Evolutionary conservation across 331 rosid genomes (phyloP).

Genomic region (Phaseolus coccineus): DNA sequence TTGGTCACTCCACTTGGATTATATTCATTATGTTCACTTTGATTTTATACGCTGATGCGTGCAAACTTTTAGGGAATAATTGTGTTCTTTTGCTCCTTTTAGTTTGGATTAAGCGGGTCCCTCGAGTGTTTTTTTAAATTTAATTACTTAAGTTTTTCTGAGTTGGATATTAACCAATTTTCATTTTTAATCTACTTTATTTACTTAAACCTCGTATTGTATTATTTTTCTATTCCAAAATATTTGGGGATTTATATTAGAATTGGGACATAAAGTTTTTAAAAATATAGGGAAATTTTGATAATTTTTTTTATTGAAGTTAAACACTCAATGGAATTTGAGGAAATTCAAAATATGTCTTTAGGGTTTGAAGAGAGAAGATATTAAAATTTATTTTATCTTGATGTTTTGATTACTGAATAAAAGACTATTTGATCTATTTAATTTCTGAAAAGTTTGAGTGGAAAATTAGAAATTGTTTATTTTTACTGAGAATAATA

Average conservation of each 20-base stretch:
- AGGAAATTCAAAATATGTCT: not conserved
- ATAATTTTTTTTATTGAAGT: too few species aligned
- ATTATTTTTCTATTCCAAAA: too few species aligned
- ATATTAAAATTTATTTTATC: not conserved
- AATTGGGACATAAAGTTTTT: not conserved
- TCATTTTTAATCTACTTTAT: too few species aligned
- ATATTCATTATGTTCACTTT: not conserved
- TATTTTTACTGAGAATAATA: not conserved
- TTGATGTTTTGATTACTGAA: not conserved
- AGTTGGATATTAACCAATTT: too few species aligned
- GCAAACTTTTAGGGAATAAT: not conserved
- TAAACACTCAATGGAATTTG: too few species aligned
- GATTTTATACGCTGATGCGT: not conserved
- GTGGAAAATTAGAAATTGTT: not conserved
- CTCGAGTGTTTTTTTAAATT: not conserved
- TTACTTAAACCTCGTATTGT: too few species aligned
- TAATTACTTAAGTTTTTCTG: too few species aligned
- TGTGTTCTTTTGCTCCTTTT: not conserved
- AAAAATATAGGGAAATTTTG: too few species aligned
- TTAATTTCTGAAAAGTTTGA: not conserved
- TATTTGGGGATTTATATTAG: not conserved
- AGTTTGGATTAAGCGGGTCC: not conserved
- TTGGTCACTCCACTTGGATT: not conserved
- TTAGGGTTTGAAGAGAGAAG: not conserved
- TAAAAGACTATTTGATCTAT: not conserved